Evolutionary conservation across 192 early-diverging fungal genomes (phyloP).

Genomic region (Coemansia sp.): DNA sequence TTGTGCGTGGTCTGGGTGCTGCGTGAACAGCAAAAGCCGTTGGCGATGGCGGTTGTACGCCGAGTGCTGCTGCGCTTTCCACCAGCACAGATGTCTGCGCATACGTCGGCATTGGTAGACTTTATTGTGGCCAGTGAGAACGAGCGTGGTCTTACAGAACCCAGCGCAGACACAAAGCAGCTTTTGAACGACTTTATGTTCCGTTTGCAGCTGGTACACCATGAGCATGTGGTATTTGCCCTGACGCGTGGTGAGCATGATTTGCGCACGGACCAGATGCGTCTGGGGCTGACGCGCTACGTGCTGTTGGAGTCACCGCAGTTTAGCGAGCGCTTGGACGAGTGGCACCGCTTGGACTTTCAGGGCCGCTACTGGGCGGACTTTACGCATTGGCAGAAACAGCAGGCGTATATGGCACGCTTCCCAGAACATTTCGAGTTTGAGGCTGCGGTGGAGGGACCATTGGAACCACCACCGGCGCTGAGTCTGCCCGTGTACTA

Average conservation of each 20-base stretch:
- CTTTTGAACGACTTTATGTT: slow-evolving; percentile 70
- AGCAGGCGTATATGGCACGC: slow-evolving; percentile 58
- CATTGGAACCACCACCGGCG: slow-evolving; percentile 60
- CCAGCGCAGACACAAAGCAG: slow-evolving; percentile 23
- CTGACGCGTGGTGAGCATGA: slow-evolving; percentile 62
- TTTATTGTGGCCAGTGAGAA: slow-evolving; percentile 55
- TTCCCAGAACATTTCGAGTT: slow-evolving; percentile 76
- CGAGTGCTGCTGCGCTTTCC: slow-evolving; percentile 68
- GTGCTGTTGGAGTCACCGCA: slow-evolving; percentile 56
- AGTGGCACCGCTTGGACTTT: slow-evolving; percentile 66
- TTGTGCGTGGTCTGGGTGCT: slow-evolving; percentile 68
- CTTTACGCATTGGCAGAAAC: slow-evolving; percentile 62
- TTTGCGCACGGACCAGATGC: slow-evolving; percentile 51
- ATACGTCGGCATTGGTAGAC: slow-evolving; percentile 65
- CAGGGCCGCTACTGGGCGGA: slow-evolving; percentile 70
- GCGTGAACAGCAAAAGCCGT: slow-evolving; percentile 23
- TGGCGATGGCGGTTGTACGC: slow-evolving; percentile 53
- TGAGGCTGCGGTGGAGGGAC: slow-evolving; percentile 58
- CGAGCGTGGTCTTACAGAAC: slow-evolving; percentile 15
- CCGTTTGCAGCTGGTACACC: slow-evolving; percentile 64
- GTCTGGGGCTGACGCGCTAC: slow-evolving; percentile 53
- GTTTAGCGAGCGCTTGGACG: slow-evolving; percentile 56
- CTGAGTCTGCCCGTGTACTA: slow-evolving; percentile 67
- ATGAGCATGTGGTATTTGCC: slow-evolving; percentile 70
- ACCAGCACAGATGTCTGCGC: slow-evolving; percentile 66